Percentiles rank a stretch among this genome's conserved stretches.
Evolutionary conservation across 2,329 filamentous ascomycete genomes (phyloP).

Genomic region (Ceratocystiopsis brevicomis): DNA sequence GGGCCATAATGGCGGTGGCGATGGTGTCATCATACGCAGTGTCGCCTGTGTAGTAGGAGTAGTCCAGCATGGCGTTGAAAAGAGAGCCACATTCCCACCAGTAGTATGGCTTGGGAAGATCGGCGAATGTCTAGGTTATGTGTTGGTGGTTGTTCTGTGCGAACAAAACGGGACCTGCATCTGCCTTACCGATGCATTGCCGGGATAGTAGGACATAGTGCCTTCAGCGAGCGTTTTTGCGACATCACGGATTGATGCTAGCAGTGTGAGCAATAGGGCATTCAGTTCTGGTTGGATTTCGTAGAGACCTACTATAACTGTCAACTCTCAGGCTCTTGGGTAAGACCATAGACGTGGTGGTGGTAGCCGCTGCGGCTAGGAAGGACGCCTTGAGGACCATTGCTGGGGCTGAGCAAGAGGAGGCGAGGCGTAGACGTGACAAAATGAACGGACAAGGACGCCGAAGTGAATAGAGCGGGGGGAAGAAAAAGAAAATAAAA

Average conservation of each 20-base stretch:
- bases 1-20: conserved; percentile 38
- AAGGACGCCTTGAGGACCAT: no score
- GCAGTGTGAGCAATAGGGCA: neutral
- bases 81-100: conserved; percentile 49
- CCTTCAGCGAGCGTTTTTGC: conserved; percentile 41
- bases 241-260: conserved; percentile 42
- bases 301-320: conserved; percentile 2
- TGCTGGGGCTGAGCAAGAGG: no score
- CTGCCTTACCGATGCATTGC: conserved; percentile 22
- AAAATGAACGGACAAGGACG: no score
- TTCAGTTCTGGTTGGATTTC: no score
- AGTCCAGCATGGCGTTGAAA: conserved; percentile 51
- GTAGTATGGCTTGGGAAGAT: conserved; percentile 48
- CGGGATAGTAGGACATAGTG: conserved; percentile 45
- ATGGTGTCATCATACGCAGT: conserved; percentile 39
- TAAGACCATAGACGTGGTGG: no score
- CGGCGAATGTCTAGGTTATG: conserved; percentile 29
- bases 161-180: no score
- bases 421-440: no score
- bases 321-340: no score
- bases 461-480: no score
- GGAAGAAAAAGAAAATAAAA: no score
- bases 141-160: no score
- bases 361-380: no score
- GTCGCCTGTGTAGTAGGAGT: conserved; percentile 48